Evolutionary conservation across 495 filamentous ascomycete genomes (phyloP).

Genomic region (Lepraria neglecta): DNA sequence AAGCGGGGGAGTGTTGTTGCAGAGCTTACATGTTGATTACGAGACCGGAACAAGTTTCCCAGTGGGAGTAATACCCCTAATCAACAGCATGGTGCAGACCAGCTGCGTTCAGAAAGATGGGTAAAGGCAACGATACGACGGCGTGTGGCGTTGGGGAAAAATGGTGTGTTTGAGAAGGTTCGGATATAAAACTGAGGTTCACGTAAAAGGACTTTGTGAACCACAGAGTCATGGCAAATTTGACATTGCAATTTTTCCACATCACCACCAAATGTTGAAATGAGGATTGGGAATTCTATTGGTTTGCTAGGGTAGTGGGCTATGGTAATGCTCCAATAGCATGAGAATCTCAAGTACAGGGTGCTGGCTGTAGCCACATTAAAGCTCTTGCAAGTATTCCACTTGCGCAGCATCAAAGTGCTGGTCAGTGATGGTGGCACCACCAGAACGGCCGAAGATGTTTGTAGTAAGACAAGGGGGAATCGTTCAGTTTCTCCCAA

Average conservation of each 20-base stretch:
- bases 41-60: not conserved
- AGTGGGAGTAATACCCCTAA: not conserved
- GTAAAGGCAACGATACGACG: not conserved
- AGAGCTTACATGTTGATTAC: conserved; percentile 15
- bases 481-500: conserved; percentile 4
- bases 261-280: not conserved
- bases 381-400: conserved; percentile 13
- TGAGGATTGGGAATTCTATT: conserved; percentile 16
- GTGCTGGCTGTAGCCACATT: conserved; percentile 12
- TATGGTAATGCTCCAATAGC: conserved; percentile 15
- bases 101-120: not conserved
- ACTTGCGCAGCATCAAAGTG: conserved; percentile 9
- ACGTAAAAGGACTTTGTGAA: no score
- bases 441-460: not conserved
- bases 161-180: not conserved
- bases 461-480: conserved; percentile 16
- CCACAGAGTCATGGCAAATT: not conserved
- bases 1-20: not conserved
- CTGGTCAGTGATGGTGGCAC: conserved; percentile 1
- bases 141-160: not conserved
- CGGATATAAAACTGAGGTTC: not conserved
- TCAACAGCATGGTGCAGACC: conserved; percentile 2
- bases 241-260: not conserved
- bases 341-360: conserved; percentile 16
- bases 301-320: conserved; percentile 13